A percentile compares a stretch with the other conserved stretches of the same genome.
Conservation (phyloP, 169 alveolate genomes). For the Plasmodium falciparum region DNA sequence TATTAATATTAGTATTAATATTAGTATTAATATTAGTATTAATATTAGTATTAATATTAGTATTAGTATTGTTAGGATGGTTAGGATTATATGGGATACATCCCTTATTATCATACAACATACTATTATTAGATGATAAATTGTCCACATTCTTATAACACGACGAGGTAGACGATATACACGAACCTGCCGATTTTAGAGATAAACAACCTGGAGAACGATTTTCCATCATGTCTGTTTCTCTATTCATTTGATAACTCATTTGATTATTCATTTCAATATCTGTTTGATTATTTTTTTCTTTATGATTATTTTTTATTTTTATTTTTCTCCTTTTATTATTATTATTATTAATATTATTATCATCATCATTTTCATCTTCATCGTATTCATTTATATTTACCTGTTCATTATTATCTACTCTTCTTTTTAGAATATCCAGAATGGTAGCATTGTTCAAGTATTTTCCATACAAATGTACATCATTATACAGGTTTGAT, state of each 20-base stretch:
- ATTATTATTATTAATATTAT: neutral
- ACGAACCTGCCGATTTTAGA: conserved; percentile 49
- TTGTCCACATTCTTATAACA: conserved; percentile 36
- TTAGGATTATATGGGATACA: neutral
- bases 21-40: too few species aligned
- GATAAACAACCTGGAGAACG: conserved; percentile 63
- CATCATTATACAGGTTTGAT: too few species aligned
- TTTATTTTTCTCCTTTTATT: neutral
- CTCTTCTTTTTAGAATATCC: too few species aligned
- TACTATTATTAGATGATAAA: conserved; percentile 12
- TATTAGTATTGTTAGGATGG: neutral
- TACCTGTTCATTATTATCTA: neutral
- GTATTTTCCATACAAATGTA: too few species aligned
- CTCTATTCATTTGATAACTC: too few species aligned
- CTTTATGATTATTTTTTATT: conserved; percentile 10
- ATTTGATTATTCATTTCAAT: neutral
- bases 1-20: too few species aligned
- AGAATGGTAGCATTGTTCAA: too few species aligned
- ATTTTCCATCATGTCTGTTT: neutral
- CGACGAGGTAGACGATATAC: conserved; percentile 62
- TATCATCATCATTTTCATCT: neutral
- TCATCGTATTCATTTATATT: neutral
- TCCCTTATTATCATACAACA: conserved; percentile 6
- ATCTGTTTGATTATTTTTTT: neutral
- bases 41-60: too few species aligned